These are phyloP conservation scores for Phalaenopsis aphrodite DNA, from an alignment of 106 monocot genomes.

Conservation along the genomic window DNA sequence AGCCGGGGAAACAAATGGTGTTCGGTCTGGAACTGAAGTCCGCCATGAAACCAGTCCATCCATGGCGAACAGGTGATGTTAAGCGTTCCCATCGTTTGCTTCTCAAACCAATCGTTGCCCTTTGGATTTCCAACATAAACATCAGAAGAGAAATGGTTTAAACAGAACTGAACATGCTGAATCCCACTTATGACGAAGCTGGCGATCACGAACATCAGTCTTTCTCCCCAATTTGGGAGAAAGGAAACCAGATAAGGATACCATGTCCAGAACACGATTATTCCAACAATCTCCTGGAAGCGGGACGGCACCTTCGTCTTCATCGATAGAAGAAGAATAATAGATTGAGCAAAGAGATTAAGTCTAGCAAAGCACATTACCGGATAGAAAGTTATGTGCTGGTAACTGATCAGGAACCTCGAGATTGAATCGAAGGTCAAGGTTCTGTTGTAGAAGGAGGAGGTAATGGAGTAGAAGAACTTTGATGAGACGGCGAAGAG, in stretches of 20 bases:
- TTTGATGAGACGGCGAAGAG: constrained; percentile 45
- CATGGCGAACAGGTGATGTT: constrained; percentile 51
- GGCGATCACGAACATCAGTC: constrained; percentile 33
- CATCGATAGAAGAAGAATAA: constrained; percentile 20
- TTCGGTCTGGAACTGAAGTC: constrained; percentile 60
- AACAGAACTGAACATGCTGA: constrained; percentile 55
- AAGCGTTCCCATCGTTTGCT: constrained; percentile 65
- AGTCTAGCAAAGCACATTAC: constrained; percentile 55
- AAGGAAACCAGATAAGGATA: constrained; percentile 45
- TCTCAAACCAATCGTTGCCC: constrained; percentile 60
- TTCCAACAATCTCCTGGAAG: constrained; percentile 36
- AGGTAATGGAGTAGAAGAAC: constrained; percentile 40
- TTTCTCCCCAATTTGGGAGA: constrained; percentile 45
- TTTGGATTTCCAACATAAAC: constrained; percentile 41
- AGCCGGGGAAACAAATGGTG: constrained; percentile 59
- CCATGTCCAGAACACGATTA: constrained; percentile 45
- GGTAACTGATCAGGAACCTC: constrained; percentile 45
- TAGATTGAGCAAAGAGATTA: constrained; percentile 50
- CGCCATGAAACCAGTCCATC: constrained; percentile 82
- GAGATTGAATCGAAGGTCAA: constrained; percentile 35
- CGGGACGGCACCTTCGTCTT: constrained; percentile 30
- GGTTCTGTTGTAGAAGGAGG: constrained; percentile 43
- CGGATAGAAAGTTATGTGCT: constrained; percentile 61
- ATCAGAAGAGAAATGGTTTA: constrained; percentile 41
- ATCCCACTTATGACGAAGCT: constrained; percentile 38